A percentile compares a stretch with the other conserved stretches of the same genome.
These are phyloP conservation scores for Aciculosporium take DNA, from an alignment of 2,329 filamentous ascomycete genomes.

Conservation along the genomic window DNA sequence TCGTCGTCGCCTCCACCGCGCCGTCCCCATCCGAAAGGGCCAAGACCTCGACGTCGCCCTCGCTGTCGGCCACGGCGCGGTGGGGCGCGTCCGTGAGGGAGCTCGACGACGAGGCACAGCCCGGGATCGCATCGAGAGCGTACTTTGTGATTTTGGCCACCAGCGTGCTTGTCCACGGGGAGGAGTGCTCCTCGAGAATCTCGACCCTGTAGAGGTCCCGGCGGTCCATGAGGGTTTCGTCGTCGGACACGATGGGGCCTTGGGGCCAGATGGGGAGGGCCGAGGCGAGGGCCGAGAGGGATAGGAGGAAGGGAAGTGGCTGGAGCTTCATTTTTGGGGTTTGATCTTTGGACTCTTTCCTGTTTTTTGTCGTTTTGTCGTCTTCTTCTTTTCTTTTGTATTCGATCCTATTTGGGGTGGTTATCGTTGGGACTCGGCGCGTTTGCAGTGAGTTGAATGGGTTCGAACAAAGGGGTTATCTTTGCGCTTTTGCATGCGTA, in stretches of 20 bases:
- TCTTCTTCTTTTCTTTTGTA: not conserved
- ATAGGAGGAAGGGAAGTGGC: conserved; percentile 3
- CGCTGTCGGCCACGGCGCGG: conserved; percentile 8
- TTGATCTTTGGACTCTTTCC: not conserved
- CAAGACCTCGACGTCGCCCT: conserved; percentile 10
- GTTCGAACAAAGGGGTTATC: too few species aligned
- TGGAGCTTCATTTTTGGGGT: conserved; percentile 1
- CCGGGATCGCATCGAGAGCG: conserved; percentile 7
- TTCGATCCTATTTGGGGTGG: too few species aligned
- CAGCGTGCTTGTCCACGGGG: not conserved
- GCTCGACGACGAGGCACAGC: too few species aligned
- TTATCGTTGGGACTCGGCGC: too few species aligned
- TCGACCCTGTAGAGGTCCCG: conserved; percentile 1
- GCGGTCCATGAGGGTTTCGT: conserved; percentile 7
- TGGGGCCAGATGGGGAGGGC: conserved; percentile 3
- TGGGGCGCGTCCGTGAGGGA: conserved; percentile 1
- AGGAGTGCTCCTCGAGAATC: conserved; percentile 1
- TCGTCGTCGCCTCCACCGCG: not conserved
- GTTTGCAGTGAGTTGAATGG: too few species aligned
- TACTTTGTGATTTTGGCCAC: conserved; percentile 6
- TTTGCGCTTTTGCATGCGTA: too few species aligned
- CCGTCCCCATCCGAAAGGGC: not conserved
- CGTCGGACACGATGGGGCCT: conserved; percentile 6
- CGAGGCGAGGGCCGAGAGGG: not conserved
- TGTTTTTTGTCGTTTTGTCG: not conserved